Conservation (phyloP, 2,329 filamentous ascomycete genomes). For the Neopestalotiopsis rosae region DNA sequence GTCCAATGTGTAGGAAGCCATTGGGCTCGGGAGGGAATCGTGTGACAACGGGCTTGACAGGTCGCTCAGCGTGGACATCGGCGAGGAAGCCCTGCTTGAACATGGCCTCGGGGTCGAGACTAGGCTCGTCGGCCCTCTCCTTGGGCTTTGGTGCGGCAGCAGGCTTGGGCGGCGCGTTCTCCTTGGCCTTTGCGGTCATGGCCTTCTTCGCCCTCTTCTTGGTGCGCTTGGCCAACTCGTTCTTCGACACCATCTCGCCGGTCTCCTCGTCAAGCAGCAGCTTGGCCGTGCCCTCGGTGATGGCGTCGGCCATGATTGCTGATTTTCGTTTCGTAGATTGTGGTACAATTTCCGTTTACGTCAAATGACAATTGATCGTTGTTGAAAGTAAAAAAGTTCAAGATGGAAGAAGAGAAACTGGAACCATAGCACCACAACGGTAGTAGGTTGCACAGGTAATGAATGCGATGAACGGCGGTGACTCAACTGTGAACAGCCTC, state of each 20-base stretch:
- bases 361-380: neutral
- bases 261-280: conserved; percentile 67
- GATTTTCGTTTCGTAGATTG: neutral
- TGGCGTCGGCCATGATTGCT: conserved; percentile 43
- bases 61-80: conserved; percentile 73
- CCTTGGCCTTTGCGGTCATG: conserved; percentile 32
- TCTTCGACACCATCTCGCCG: conserved; percentile 69
- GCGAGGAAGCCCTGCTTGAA: conserved; percentile 81
- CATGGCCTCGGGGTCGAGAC: conserved; percentile 67
- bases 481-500: conserved; percentile 10
- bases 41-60: conserved; percentile 66
- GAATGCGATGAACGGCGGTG: conserved; percentile 3
- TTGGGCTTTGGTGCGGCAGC: conserved; percentile 46
- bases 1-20: conserved; percentile 90
- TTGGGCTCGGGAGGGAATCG: conserved; percentile 90
- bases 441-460: neutral
- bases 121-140: conserved; percentile 51
- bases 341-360: too few relatives aligned
- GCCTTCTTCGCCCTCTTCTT: conserved; percentile 65
- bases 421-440: neutral
- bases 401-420: neutral
- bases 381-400: neutral
- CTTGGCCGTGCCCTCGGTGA: conserved; percentile 56
- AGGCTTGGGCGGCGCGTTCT: conserved; percentile 28
- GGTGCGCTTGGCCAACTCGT: conserved; percentile 65